Percentiles rank a stretch among this genome's conserved stretches.
Evolutionary conservation across 495 filamentous ascomycete genomes (phyloP).

Genomic region (Immersiella caudata): DNA sequence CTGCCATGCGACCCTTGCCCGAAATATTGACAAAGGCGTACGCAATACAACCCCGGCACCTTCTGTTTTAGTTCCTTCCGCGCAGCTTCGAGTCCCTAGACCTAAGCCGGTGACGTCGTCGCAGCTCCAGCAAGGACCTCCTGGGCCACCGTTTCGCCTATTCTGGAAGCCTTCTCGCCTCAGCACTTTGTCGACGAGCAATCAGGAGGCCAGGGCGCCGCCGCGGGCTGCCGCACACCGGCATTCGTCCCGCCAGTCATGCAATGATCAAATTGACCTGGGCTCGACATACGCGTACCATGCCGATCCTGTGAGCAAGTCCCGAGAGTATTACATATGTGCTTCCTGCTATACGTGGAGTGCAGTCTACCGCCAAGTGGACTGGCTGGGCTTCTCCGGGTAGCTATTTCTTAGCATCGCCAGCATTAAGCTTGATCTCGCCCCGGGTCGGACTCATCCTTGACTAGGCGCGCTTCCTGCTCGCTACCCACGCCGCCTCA

Average conservation of each 20-base stretch:
- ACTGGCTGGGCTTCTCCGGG: background rate
- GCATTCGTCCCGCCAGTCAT: background rate
- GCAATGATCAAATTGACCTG: background rate
- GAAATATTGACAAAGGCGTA: slow-evolving; percentile 6
- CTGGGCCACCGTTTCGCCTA: background rate
- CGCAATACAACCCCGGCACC: background rate
- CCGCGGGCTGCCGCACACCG: background rate
- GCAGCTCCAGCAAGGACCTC: background rate
- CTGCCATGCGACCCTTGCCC: slow-evolving; percentile 10
- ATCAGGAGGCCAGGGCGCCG: background rate
- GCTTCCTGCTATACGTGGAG: background rate
- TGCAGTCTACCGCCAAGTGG: background rate
- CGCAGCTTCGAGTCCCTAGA: background rate
- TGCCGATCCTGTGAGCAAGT: background rate
- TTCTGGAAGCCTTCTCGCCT: slow-evolving; percentile 8
- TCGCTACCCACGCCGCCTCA: slow-evolving; percentile 30
- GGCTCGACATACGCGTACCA: background rate
- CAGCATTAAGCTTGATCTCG: background rate
- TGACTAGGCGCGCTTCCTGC: background rate
- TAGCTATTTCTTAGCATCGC: background rate
- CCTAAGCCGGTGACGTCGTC: slow-evolving; percentile 1
- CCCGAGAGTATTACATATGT: background rate
- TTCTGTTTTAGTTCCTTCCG: background rate
- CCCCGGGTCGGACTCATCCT: background rate
- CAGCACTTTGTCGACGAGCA: background rate